Percentiles rank a stretch among this genome's conserved stretches.
phyloP scores from a whole-genome alignment of 75 land plant genomes.

The Isoetes taiwanensis region DNA sequence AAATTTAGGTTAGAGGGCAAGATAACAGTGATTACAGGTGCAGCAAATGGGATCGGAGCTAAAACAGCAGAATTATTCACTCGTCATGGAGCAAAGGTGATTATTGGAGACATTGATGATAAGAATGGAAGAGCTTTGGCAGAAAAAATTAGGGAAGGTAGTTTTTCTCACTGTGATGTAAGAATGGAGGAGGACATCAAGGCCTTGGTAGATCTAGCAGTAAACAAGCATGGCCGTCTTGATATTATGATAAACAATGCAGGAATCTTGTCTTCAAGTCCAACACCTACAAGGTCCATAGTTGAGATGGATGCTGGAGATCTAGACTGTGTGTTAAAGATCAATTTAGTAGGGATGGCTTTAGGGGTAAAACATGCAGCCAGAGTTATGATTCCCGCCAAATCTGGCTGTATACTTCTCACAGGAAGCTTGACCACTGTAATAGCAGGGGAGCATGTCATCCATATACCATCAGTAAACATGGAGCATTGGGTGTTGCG shows the following conservation, averaged over 20 bases:
- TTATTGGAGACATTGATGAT: slow-evolving; percentile 40
- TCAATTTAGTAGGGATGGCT: slow-evolving; percentile 53
- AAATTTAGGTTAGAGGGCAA: slow-evolving; percentile 55
- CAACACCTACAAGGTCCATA: slow-evolving; percentile 10
- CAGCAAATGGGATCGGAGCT: slow-evolving; percentile 52
- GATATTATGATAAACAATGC: slow-evolving; percentile 27
- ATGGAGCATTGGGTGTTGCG: slow-evolving; percentile 9
- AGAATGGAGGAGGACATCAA: slow-evolving; percentile 33
- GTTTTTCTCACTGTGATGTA: slow-evolving; percentile 57
- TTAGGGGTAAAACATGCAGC: slow-evolving; percentile 83
- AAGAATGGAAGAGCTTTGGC: slow-evolving; percentile 27
- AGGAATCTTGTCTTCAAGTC: slow-evolving; percentile 9
- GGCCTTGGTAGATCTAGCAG: slow-evolving; percentile 13
- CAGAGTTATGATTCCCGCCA: slow-evolving; percentile 39
- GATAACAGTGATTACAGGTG: slow-evolving; percentile 49
- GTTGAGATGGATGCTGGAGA: slow-evolving; percentile 38
- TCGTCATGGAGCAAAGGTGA: slow-evolving; percentile 41
- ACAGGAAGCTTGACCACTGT: slow-evolving; percentile 39
- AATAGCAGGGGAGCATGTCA: slow-evolving; percentile 38
- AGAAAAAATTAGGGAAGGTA: slow-evolving; percentile 9
- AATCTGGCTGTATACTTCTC: slow-evolving; percentile 26
- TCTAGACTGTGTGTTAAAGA: slow-evolving; percentile 39
- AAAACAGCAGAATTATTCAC: slow-evolving; percentile 37
- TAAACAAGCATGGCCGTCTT: slow-evolving; percentile 14
- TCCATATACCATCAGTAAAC: slow-evolving; percentile 36